Evolutionary conservation across 768 basidiomycete species (phyloP), one percentile per base, ranked within the genome.

Genomic region (Cyathus striatus): DNA sequence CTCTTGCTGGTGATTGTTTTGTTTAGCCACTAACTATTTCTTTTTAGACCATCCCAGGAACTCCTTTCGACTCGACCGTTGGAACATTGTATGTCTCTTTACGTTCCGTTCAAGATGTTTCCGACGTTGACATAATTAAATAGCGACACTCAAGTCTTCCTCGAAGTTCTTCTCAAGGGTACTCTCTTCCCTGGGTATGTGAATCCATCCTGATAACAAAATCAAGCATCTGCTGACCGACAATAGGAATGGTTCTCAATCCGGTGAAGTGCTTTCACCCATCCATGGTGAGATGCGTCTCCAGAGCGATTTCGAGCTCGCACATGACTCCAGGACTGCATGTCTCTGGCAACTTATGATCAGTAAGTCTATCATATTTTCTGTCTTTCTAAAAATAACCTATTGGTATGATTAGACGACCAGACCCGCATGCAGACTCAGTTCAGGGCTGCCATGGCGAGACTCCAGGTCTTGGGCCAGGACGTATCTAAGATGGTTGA

Each of bases 21-120:
- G n/a, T n/a, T n/a, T n/a, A n/a, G n/a, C n/a, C n/a, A n/a, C n/a
- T 32, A n/a, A 18, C 17, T 24, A 23, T 21, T 23, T 25, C 16
- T 26, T 0, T 25, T 33, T 12, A 51, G 30, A 52, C 30, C 18
- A 48, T 51, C 32, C 48, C 58, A n/a, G 58, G 59, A 33, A 58
- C 61, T 13, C 62, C 67, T 1, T 68, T 70, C 49, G 67, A 70
- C 45, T 62, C 63, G n/a, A 67, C 65, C 5, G 61, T 61, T 3
- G 47, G 40, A n/a, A 51, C 52, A 13, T 61, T 64, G n/a, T n/a
- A n/a, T n/a, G n/a, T n/a, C n/a, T n/a, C n/a, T n/a, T n/a, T n/a
- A n/a, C n/a, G n/a, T n/a, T n/a, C n/a, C n/a, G n/a, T n/a, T n/a
- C n/a, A n/a, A n/a, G n/a, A n/a, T n/a, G n/a, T n/a, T n/a, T n/a